Base-by-base conservation (phyloP, 208 protist genomes). In the Leishmania gerbilli region DNA sequence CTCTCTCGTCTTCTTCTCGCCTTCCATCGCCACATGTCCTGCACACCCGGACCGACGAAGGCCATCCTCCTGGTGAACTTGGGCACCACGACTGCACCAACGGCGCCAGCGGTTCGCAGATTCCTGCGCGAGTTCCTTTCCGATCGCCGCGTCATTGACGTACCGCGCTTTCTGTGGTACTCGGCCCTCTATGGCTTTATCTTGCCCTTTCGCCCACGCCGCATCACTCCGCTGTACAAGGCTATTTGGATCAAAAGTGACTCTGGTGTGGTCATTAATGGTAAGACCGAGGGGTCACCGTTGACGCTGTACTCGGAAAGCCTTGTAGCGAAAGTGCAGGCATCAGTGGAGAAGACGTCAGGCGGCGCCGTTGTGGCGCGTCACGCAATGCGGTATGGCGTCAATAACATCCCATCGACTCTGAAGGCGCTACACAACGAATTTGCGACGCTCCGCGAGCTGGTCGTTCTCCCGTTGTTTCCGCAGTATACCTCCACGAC, bases 401-500 rank as follows among this genome's bases (percentile, higher is more conserved):
- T 8, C n/a, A 80, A 79, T 7, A 84, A 71, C 76, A 83, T 91
- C n/a, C 69, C 67, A 9, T n/a, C 67, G 1, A 76, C 72, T 0
- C 74, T 91, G 6, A 60, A 74, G 27, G 42, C 45, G 21, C 40
- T 84, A 55, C 71, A 80, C 19, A 53, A 81, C 17, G 84, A 88
- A 60, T 71, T 71, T 34, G 68, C 79, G 0, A 58, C 72, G 3
- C 15, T 84, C 7, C 62, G 62, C 21, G 67, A 79, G 31, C 27
- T 95, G 9, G 77, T 93, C 8, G 80, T 95, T 37, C 68, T 92
- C 42, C 89, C 91, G 9, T 77, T 91, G 19, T 91, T 90, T 72
- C 89, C 91, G n/a, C 91, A 94, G 83, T 94, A 94, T 83, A 82
- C 83, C 71, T 87, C 87, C 74, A 84, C 84, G 13, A 86, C 86